phyloP scores from a whole-genome alignment of 371 early-diverging fungal genomes.

The Apophysomyces trapeziformis region DNA sequence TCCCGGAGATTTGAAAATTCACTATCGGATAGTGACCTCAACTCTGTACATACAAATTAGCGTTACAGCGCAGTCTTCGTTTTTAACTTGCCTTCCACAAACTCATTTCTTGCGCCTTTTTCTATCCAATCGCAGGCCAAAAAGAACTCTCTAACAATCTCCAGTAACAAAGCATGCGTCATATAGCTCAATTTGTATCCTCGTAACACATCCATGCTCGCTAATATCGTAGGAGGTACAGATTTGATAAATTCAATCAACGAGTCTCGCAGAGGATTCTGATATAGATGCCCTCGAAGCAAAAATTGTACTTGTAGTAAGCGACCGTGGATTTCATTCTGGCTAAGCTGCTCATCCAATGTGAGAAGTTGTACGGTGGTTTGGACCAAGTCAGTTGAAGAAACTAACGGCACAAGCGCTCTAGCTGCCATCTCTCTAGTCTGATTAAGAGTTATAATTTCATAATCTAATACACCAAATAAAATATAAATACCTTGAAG shows the following conservation, averaged over 20 bases:
- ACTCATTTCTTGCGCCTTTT: slow-evolving; percentile 22
- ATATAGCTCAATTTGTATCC: slow-evolving; percentile 34
- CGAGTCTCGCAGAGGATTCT: slow-evolving; percentile 28
- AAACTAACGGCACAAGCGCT: slow-evolving; percentile 76
- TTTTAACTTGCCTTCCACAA: slow-evolving; percentile 23
- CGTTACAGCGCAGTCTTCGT: not conserved
- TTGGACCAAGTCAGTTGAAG: slow-evolving; percentile 50
- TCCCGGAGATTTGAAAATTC: slow-evolving; percentile 30
- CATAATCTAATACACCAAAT: not conserved
- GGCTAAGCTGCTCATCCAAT: slow-evolving; percentile 27
- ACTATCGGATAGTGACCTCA: slow-evolving; percentile 17
- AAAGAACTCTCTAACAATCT: slow-evolving; percentile 58
- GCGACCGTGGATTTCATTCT: slow-evolving; percentile 76
- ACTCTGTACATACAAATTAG: slow-evolving; percentile 3
- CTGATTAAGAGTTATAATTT: slow-evolving; percentile 18
- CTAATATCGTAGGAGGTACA: slow-evolving; percentile 34
- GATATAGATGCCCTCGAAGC: slow-evolving; percentile 63
- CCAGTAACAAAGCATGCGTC: slow-evolving; percentile 52
- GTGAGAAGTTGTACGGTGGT: slow-evolving; percentile 36
- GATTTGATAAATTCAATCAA: slow-evolving; percentile 42
- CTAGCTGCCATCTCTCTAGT: slow-evolving; percentile 88
- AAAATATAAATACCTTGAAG: slow-evolving; percentile 54
- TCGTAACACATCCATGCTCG: slow-evolving; percentile 24
- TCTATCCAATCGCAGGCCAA: slow-evolving; percentile 51
- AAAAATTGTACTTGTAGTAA: slow-evolving; percentile 68